These are phyloP conservation scores for Calonectria naviculata DNA, from an alignment of 2,329 filamentous ascomycete species.

Conservation along the genomic window DNA sequence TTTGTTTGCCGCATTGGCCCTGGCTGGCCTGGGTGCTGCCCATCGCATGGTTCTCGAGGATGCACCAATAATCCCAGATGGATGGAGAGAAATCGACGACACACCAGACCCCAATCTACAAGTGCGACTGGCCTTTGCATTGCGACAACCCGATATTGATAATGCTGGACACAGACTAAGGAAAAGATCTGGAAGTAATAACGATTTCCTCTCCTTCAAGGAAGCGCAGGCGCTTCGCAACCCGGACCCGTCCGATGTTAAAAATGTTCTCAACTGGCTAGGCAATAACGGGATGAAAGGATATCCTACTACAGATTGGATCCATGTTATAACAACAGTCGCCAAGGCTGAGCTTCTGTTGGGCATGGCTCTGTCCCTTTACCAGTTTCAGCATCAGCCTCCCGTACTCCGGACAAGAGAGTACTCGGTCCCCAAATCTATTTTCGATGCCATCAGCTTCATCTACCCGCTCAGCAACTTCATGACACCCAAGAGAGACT, in stretches of 20 bases:
- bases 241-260: constrained; percentile 47
- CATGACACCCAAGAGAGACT: constrained; percentile 53
- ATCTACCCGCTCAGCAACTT: constrained; percentile 62
- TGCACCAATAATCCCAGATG: constrained; percentile 39
- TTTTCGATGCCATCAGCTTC: constrained; percentile 55
- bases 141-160: constrained; percentile 45
- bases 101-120: constrained; percentile 35
- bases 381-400: constrained; percentile 50
- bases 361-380: constrained; percentile 52
- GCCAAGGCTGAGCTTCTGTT: constrained; percentile 53
- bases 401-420: constrained; percentile 56
- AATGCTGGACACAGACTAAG: constrained; percentile 33
- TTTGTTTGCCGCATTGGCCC: constrained; percentile 28
- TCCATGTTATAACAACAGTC: constrained; percentile 56
- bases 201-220: constrained; percentile 42
- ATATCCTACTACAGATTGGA: constrained; percentile 48
- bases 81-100: constrained; percentile 42
- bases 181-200: neutral
- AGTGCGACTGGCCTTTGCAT: constrained; percentile 45
- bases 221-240: constrained; percentile 50
- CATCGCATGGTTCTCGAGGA: constrained; percentile 41
- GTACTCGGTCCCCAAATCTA: constrained; percentile 55
- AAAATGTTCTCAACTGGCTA: constrained; percentile 56
- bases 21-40: constrained; percentile 38
- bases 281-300: constrained; percentile 47